Conservation (phyloP, 208 protist genomes). For the Jaenimonas drosophilae region DNA sequence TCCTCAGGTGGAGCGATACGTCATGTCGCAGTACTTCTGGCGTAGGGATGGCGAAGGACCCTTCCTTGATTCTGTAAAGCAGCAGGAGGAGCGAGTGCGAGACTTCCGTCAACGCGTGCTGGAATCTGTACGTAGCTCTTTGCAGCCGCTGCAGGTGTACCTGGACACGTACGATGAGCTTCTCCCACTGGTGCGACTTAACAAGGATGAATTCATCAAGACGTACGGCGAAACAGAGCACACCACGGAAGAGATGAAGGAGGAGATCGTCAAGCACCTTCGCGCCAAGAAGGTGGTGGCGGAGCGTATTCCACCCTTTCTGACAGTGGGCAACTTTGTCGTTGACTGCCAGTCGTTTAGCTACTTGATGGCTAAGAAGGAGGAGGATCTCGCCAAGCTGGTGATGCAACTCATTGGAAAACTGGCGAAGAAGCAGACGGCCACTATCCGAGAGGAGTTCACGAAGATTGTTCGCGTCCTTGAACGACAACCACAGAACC, state of each 20-base stretch:
- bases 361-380: slow-evolving; percentile 89
- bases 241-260: slow-evolving; percentile 86
- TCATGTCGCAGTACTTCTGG: slow-evolving; percentile 93
- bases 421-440: slow-evolving; percentile 56
- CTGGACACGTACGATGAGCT: slow-evolving; percentile 87
- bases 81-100: slow-evolving; percentile 78
- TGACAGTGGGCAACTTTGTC: slow-evolving; percentile 93
- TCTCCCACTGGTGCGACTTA: slow-evolving; percentile 77
- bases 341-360: slow-evolving; percentile 92
- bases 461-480: slow-evolving; percentile 68
- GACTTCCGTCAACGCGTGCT: slow-evolving; percentile 63
- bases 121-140: slow-evolving; percentile 35
- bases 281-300: slow-evolving; percentile 83
- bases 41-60: slow-evolving; percentile 83
- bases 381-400: slow-evolving; percentile 87
- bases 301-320: slow-evolving; percentile 81
- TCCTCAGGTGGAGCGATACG: slow-evolving; percentile 90
- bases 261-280: slow-evolving; percentile 86
- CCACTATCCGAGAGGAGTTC: slow-evolving; percentile 78
- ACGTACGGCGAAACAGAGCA: slow-evolving; percentile 76
- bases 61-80: slow-evolving; percentile 81
- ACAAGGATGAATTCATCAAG: slow-evolving; percentile 82
- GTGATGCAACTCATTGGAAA: slow-evolving; percentile 90
- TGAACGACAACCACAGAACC: slow-evolving; percentile 78
- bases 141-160: slow-evolving; percentile 84